phyloP scores from a whole-genome alignment of 257 asterid species.

The Sherardia arvensis region DNA sequence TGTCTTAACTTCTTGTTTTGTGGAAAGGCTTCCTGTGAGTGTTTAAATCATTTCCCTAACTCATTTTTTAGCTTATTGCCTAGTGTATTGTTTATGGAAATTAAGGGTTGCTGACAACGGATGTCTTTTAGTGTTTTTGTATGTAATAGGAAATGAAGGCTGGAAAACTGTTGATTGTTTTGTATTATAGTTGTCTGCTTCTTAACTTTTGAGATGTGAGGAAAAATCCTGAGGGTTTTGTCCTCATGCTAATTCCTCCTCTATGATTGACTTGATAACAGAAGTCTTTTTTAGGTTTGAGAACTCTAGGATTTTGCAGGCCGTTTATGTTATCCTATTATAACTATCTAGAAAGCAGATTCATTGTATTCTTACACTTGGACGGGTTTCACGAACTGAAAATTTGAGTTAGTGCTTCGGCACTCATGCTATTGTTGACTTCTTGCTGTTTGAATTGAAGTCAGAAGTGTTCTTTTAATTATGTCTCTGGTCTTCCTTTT shows the following conservation, averaged over 20 bases:
- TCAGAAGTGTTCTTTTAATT: constrained; percentile 4
- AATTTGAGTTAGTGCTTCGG: constrained; percentile 34
- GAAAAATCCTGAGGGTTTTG: not conserved
- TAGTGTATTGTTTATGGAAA: not conserved
- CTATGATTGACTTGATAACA: constrained; percentile 1
- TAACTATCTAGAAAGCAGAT: not conserved
- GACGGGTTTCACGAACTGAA: not conserved
- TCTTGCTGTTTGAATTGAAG: constrained; percentile 14
- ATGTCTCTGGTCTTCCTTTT: not conserved
- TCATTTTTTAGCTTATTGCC: not conserved
- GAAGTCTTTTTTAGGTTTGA: not conserved
- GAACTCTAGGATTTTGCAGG: not conserved
- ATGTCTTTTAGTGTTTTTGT: not conserved
- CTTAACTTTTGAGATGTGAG: not conserved
- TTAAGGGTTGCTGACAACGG: constrained; percentile 1
- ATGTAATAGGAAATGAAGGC: not conserved
- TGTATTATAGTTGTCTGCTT: not conserved
- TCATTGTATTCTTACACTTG: not conserved
- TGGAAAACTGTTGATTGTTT: not conserved
- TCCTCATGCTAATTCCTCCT: not conserved
- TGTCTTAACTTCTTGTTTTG: not conserved
- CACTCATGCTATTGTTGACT: constrained; percentile 40
- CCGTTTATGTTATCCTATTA: not conserved
- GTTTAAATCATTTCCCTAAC: not conserved
- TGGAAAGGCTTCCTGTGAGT: not conserved